Percentiles rank a stretch among this genome's conserved stretches.
Conservation (phyloP, 257 asterid genomes). For the Penstemon barbatus region DNA sequence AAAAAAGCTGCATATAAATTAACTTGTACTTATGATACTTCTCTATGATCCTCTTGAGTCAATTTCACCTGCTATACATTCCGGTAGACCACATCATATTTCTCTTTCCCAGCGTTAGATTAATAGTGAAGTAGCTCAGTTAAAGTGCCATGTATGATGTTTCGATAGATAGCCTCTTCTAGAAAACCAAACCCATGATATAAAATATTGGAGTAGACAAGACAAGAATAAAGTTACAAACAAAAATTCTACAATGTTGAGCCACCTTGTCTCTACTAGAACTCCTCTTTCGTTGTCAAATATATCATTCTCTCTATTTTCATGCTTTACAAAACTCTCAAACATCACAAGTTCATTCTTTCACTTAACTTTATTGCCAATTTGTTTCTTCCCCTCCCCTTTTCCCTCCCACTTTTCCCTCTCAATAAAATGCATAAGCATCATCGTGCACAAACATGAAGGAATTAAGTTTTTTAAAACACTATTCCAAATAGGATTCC, state of each 20-base stretch:
- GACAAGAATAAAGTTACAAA: not conserved
- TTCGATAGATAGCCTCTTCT: not conserved
- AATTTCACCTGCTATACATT: constrained; percentile 1
- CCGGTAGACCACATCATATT: constrained; percentile 12
- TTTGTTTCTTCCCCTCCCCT: not conserved
- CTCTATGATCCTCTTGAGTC: not conserved
- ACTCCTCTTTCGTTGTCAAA: constrained; percentile 1
- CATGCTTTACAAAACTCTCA: not conserved
- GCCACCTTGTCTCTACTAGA: not conserved
- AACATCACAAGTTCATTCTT: constrained; percentile 4
- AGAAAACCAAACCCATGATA: constrained; percentile 5
- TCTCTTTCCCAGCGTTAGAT: not conserved
- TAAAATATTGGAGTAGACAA: not conserved
- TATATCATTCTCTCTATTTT: not conserved
- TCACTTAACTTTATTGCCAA: not conserved
- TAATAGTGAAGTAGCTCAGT: constrained; percentile 5
- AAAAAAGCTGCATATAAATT: not conserved
- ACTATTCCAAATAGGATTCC: too few species aligned
- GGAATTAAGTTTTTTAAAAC: not conserved
- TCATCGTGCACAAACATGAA: not conserved
- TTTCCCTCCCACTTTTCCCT: not conserved
- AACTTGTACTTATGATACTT: not conserved
- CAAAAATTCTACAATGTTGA: not conserved
- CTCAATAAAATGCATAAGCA: not conserved
- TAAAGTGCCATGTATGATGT: not conserved